Conservation (phyloP, 345 rosid species). For the Fremontodendron californicum region DNA sequence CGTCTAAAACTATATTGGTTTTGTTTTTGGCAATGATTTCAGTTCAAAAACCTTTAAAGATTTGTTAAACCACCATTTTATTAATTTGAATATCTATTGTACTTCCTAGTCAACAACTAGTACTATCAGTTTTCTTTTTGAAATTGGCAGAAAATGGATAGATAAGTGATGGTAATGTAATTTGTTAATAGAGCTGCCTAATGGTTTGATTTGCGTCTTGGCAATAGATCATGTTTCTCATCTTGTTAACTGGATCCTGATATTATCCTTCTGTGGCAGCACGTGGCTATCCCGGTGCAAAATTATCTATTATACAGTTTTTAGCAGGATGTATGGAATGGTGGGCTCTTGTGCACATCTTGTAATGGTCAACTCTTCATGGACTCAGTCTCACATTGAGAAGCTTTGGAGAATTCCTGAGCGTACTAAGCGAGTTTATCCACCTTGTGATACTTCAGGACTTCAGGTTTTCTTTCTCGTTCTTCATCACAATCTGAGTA, state of each 20-base stretch:
- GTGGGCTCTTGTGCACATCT: slow-evolving; percentile 84
- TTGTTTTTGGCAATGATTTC: background rate
- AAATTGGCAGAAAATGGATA: background rate
- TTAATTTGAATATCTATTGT: too few species aligned
- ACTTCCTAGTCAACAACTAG: background rate
- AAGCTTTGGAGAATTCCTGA: slow-evolving; percentile 74
- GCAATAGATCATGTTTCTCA: background rate
- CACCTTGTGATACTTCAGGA: slow-evolving; percentile 93
- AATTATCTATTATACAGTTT: slow-evolving; percentile 61
- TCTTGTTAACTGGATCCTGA: slow-evolving; percentile 12
- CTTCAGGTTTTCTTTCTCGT: slow-evolving; percentile 58
- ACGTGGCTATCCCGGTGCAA: slow-evolving; percentile 72
- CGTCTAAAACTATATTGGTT: background rate
- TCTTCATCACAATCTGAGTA: background rate
- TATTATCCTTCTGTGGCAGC: slow-evolving; percentile 43
- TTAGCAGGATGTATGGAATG: slow-evolving; percentile 83
- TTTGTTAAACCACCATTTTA: background rate
- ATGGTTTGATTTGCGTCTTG: background rate
- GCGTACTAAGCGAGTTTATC: slow-evolving; percentile 71
- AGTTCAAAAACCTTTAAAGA: background rate
- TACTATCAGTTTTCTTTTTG: background rate
- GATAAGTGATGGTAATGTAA: too few species aligned
- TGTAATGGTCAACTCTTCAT: slow-evolving; percentile 94
- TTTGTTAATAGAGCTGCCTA: too few species aligned
- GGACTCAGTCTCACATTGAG: slow-evolving; percentile 85